Percentiles rank a stretch among this genome's conserved stretches.
These are phyloP conservation scores for Trypanosoma platydactyli DNA, from an alignment of 208 protist genomes.

Conservation along the genomic window DNA sequence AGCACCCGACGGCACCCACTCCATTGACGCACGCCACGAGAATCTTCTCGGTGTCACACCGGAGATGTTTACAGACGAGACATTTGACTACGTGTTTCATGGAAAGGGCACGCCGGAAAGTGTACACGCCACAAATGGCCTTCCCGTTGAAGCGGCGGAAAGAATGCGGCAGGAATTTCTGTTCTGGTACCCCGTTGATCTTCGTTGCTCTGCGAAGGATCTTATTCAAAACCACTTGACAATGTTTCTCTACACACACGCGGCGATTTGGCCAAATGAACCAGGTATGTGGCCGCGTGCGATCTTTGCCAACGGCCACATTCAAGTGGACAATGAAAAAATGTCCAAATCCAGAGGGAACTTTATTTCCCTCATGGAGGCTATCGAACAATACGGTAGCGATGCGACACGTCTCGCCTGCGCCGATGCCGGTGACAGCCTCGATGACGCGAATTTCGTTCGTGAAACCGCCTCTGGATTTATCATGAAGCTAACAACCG, in stretches of 20 bases:
- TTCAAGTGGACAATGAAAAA: conserved; percentile 99
- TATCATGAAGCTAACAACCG: conserved; percentile 96
- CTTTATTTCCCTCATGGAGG: conserved; percentile 96
- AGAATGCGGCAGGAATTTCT: conserved; percentile 96
- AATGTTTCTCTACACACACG: conserved; percentile 99
- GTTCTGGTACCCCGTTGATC: conserved; percentile 99
- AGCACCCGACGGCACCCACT: conserved; percentile 43
- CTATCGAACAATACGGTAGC: conserved; percentile 81
- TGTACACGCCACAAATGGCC: conserved; percentile 47
- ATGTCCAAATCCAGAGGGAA: conserved; percentile 99
- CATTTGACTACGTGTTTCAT: conserved; percentile 96
- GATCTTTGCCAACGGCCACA: conserved; percentile 99
- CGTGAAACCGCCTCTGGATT: conserved; percentile 92
- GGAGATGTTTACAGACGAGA: conserved; percentile 93
- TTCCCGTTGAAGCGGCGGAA: conserved; percentile 67
- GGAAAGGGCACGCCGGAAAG: conserved; percentile 60
- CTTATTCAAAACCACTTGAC: conserved; percentile 99
- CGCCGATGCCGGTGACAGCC: conserved; percentile 98
- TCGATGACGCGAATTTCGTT: conserved; percentile 99
- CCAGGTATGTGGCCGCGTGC: conserved; percentile 80
- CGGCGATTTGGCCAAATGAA: conserved; percentile 95
- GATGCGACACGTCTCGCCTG: conserved; percentile 96
- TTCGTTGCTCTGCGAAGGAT: conserved; percentile 99
- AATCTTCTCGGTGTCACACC: conserved; percentile 89
- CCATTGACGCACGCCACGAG: conserved; percentile 41